Evolutionary conservation across 192 early-diverging fungal genomes (phyloP).

Genomic region (Funneliformis mosseae): DNA sequence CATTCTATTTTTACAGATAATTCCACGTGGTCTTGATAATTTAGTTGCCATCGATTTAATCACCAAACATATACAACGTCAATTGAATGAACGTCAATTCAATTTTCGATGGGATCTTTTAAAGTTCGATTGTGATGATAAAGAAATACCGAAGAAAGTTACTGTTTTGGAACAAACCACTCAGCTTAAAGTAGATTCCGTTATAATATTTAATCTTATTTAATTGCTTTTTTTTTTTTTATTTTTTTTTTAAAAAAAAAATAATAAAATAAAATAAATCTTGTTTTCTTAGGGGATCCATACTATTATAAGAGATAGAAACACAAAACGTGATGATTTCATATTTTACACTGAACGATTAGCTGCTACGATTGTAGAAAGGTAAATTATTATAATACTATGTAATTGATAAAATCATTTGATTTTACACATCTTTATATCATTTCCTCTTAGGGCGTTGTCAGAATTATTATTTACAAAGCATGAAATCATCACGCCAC

Average conservation of each 20-base stretch:
- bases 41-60: constrained; percentile 88
- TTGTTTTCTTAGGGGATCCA: constrained; percentile 62
- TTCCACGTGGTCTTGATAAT: constrained; percentile 92
- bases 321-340: constrained; percentile 80
- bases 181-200: constrained; percentile 51
- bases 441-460: constrained; percentile 61
- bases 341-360: constrained; percentile 91
- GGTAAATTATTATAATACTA: constrained; percentile 47
- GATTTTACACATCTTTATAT: no score
- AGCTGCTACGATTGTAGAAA: constrained; percentile 82
- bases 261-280: neutral
- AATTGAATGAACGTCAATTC: constrained; percentile 72
- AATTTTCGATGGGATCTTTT: constrained; percentile 59
- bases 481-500: constrained; percentile 61
- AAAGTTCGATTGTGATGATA: constrained; percentile 39
- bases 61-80: constrained; percentile 84
- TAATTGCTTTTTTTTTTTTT: constrained; percentile 4
- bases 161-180: constrained; percentile 54
- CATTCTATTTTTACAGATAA: constrained; percentile 61
- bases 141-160: constrained; percentile 48
- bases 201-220: neutral
- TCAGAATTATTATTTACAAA: constrained; percentile 58
- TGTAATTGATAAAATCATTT: no score
- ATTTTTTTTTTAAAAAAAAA: neutral
- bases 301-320: constrained; percentile 77